Evolutionary conservation across 1,139 yeast species (phyloP).

Genomic region (Meyerozyma smithsonii): DNA sequence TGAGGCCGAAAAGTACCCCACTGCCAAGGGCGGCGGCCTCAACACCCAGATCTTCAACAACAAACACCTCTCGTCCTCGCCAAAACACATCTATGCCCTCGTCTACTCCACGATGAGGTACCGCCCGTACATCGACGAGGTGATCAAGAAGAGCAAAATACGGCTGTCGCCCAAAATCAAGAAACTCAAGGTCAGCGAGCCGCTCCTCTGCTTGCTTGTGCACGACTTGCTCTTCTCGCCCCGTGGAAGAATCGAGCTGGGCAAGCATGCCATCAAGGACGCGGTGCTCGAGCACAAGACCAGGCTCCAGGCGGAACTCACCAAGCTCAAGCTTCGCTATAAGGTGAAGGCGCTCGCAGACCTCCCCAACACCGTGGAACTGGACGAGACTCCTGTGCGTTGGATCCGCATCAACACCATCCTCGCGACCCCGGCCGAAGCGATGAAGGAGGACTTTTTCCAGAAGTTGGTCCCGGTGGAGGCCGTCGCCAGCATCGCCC

Average conservation of each 20-base stretch:
- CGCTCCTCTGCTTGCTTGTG: conserved; percentile 57
- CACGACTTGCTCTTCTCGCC: conserved; percentile 79
- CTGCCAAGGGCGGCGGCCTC: conserved; percentile 42
- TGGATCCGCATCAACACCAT: conserved; percentile 82
- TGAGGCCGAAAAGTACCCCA: conserved; percentile 51
- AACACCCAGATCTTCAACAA: conserved; percentile 65
- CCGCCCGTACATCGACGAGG: conserved; percentile 53
- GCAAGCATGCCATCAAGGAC: conserved; percentile 82
- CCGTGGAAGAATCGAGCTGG: conserved; percentile 81
- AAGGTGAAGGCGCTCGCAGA: conserved; percentile 41
- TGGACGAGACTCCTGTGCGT: conserved; percentile 76
- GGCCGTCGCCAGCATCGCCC: conserved; percentile 40
- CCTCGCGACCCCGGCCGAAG: conserved; percentile 28
- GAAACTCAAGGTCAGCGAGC: conserved; percentile 38
- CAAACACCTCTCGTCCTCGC: conserved; percentile 34
- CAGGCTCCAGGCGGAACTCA: conserved; percentile 75
- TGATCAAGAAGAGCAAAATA: conserved; percentile 66
- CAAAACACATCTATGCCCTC: conserved; percentile 81
- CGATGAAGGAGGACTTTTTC: conserved; percentile 41
- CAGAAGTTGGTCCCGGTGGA: conserved; percentile 45
- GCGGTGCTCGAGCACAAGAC: conserved; percentile 75
- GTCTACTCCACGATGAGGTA: conserved; percentile 73
- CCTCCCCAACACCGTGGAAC: conserved; percentile 27
- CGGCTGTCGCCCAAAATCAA: conserved; percentile 31
- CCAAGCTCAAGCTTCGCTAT: conserved; percentile 67